Evolutionary conservation across 495 filamentous ascomycete genomes (phyloP).

Genomic region (Podospora pseudoanserina): DNA sequence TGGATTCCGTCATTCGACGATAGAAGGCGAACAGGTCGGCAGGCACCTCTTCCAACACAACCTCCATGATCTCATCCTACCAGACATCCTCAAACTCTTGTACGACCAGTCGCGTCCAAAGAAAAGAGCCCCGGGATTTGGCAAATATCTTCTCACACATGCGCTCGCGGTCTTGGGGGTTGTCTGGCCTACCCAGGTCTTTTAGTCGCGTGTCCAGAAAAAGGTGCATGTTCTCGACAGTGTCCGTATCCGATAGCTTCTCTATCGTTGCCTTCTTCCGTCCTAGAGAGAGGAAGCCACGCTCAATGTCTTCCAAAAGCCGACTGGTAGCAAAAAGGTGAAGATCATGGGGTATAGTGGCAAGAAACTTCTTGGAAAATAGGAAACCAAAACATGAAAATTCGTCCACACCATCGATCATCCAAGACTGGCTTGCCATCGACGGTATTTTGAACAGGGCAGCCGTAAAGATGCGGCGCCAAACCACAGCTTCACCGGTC

Average conservation of each 20-base stretch:
- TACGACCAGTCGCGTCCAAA: constrained; percentile 35
- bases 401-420: constrained; percentile 30
- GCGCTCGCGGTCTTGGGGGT: constrained; percentile 9
- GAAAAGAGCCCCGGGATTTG: constrained; percentile 33
- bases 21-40: constrained; percentile 27
- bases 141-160: constrained; percentile 33
- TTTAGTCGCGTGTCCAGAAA: constrained; percentile 21
- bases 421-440: constrained; percentile 23
- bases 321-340: constrained; percentile 29
- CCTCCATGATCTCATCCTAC: constrained; percentile 30
- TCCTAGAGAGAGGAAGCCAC: constrained; percentile 22
- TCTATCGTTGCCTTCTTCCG: constrained; percentile 1
- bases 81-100: constrained; percentile 28
- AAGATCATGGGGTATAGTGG: constrained; percentile 12
- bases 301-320: constrained; percentile 19
- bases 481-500: constrained; percentile 19
- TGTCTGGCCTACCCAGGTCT: constrained; percentile 22
- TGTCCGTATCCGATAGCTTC: constrained; percentile 22
- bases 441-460: constrained; percentile 22
- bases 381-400: constrained; percentile 16
- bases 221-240: constrained; percentile 28
- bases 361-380: constrained; percentile 19
- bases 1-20: constrained; percentile 23
- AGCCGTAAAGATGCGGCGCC: constrained; percentile 23
- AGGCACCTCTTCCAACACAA: constrained; percentile 26